Base-by-base conservation (phyloP, 768 basidiomycete genomes). In the Lyophyllum shimeji region DNA sequence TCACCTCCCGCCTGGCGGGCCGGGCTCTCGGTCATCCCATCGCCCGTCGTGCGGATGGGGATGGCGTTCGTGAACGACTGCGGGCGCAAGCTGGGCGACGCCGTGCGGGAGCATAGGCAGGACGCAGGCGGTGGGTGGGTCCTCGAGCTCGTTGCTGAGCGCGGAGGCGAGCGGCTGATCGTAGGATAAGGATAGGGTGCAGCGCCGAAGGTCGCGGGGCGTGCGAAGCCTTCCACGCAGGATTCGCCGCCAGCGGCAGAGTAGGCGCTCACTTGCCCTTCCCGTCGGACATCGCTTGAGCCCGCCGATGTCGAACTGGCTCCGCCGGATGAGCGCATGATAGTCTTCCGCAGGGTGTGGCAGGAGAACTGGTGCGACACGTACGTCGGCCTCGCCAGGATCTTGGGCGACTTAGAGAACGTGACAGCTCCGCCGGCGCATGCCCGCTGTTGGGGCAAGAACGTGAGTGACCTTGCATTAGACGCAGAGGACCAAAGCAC, bases 21-120 rank as follows among this genome's bases (percentile, higher is more conserved):
- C 18, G 90, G 59, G 0, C 87, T 78, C 65, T 82, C 86, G 8
- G 77, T 80, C 67, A 90, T 78, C 27, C 79, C 81, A 48, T 82
- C 81, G 1, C 77, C 81, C 6, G 82, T 74, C 13, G 74, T 76
- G 5, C 83, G 74, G 21, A 87, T 85, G 1, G 85, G 84, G 7
- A 88, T 85, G 4, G 84, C 70, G 49, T 76, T 77, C 18, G 74
- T 69, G 53, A 79, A 75, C 7, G 34, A 37, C 34, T 37, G 34
- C 34, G 34, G 34, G 34, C 34, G 34, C 3, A 72, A 61, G 13
- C 75, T 69, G 0, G 76, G 70, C 4, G 66, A n/a, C 66, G 17
- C 90, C 91, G 60, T 95, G 95, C 0, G 92, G 93, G 34, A 88
- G 77, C 83, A 91, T 90, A 0, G 93, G 93, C 1, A 94, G 77